A percentile compares a stretch with the other conserved stretches of the same genome.
phyloP scores from a whole-genome alignment of 2,329 filamentous ascomycete genomes.

The Exophiala oligosperma region DNA sequence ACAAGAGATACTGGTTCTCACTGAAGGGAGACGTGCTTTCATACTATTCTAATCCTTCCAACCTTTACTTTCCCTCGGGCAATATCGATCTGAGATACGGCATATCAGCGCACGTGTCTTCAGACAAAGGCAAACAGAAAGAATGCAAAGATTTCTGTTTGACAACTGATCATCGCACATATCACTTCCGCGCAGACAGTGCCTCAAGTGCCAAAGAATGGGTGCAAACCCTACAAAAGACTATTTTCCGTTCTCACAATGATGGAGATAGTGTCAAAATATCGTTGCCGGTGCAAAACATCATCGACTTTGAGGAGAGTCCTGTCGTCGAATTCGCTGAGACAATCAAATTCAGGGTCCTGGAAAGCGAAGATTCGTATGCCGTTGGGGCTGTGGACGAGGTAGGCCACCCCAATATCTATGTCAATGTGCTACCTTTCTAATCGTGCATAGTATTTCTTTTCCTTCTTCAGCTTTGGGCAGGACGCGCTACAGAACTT shows the following conservation, averaged over 20 bases:
- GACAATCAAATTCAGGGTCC: constrained; percentile 87
- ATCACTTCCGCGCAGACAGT: constrained; percentile 88
- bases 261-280: constrained; percentile 98
- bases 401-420: constrained; percentile 49
- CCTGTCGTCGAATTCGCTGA: constrained; percentile 89
- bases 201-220: constrained; percentile 87
- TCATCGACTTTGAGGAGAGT: constrained; percentile 90
- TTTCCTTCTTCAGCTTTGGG: constrained; percentile 88
- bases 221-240: constrained; percentile 90
- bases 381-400: constrained; percentile 72
- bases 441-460: constrained; percentile 70
- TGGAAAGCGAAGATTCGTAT: constrained; percentile 92
- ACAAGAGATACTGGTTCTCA: constrained; percentile 88
- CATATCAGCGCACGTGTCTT: constrained; percentile 76
- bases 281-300: constrained; percentile 80
- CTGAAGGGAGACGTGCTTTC: constrained; percentile 89
- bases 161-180: constrained; percentile 77
- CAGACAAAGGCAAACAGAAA: constrained; percentile 66
- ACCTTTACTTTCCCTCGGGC: constrained; percentile 87
- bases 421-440: constrained; percentile 2
- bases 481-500: constrained; percentile 80
- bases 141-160: constrained; percentile 77
- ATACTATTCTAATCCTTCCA: constrained; percentile 80
- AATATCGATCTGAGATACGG: constrained; percentile 91
- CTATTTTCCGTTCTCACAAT: constrained; percentile 94